These are phyloP conservation scores for Sporobolomyces phaffii DNA, from an alignment of 768 basidiomycete genomes.

Conservation along the genomic window DNA sequence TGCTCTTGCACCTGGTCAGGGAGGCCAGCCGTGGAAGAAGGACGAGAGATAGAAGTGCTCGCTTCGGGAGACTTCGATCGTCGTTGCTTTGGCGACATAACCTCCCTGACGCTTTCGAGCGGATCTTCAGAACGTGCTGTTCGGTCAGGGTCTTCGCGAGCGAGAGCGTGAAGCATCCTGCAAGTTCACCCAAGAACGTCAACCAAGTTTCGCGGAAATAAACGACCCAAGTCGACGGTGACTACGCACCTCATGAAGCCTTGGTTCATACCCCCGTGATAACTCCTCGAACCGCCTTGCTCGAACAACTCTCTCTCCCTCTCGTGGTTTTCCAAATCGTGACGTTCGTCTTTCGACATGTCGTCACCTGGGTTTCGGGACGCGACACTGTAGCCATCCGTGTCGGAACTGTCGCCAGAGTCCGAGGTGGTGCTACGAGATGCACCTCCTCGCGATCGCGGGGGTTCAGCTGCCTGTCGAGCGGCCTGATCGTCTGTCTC, in stretches of 20 bases:
- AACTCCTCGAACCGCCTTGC: slow-evolving; percentile 1
- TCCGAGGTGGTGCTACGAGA: background rate
- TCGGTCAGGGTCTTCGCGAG: slow-evolving; percentile 19
- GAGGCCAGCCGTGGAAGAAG: background rate
- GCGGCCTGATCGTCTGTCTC: background rate
- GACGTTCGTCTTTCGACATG: background rate
- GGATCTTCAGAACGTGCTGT: slow-evolving; percentile 8
- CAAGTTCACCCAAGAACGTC: too few species aligned
- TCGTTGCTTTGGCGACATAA: background rate
- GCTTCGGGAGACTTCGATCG: background rate
- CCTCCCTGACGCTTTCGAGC: background rate
- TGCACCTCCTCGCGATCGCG: too few species aligned
- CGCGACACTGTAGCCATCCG: slow-evolving; percentile 7
- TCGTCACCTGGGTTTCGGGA: background rate
- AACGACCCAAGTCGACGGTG: too few species aligned
- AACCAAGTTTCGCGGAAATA: too few species aligned
- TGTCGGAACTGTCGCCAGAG: background rate
- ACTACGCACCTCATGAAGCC: slow-evolving; percentile 20
- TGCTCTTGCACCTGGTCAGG: background rate
- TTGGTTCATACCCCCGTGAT: slow-evolving; percentile 12
- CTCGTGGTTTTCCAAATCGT: background rate
- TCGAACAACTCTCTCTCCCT: slow-evolving; percentile 1
- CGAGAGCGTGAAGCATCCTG: slow-evolving; percentile 35
- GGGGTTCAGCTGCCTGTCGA: background rate
- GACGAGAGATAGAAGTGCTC: background rate